These are phyloP conservation scores for Pyrenophora graminea DNA, from an alignment of 2,329 filamentous ascomycete species.

Conservation along the genomic window DNA sequence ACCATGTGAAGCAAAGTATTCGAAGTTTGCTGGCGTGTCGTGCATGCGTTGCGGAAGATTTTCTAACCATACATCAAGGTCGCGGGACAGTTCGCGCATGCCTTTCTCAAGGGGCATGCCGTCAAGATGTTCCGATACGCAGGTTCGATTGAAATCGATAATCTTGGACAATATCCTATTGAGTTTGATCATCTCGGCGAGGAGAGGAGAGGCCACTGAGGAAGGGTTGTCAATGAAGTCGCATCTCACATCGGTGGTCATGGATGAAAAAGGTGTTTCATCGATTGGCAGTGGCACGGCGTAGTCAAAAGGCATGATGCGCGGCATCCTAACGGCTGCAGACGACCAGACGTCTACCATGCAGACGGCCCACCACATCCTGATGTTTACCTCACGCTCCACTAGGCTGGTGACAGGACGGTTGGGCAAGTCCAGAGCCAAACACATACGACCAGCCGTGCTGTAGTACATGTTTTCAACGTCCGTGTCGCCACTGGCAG, in stretches of 20 bases:
- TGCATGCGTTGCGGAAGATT: constrained; percentile 29
- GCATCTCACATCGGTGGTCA: constrained; percentile 18
- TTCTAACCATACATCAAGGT: constrained; percentile 27
- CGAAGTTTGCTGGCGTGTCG: constrained; percentile 29
- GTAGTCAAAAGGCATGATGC: constrained; percentile 29
- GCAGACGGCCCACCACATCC: constrained; percentile 32
- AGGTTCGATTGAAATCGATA: constrained; percentile 29
- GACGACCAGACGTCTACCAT: constrained; percentile 36
- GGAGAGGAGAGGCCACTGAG: constrained; percentile 21
- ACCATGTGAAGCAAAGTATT: constrained; percentile 25
- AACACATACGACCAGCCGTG: constrained; percentile 27
- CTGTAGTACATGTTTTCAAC: constrained; percentile 32
- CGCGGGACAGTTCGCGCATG: constrained; percentile 23
- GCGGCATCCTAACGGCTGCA: constrained; percentile 25
- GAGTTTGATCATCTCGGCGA: constrained; percentile 33
- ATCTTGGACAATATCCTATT: constrained; percentile 28
- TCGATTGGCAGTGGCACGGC: constrained; percentile 27
- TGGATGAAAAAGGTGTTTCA: constrained; percentile 27
- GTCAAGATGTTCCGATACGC: constrained; percentile 30
- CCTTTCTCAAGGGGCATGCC: constrained; percentile 18
- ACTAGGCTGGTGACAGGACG: constrained; percentile 23
- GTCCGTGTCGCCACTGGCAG: constrained; percentile 29
- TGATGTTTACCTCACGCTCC: constrained; percentile 30
- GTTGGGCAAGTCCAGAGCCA: constrained; percentile 27
- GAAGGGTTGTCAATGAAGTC: constrained; percentile 14